Base-by-base conservation (phyloP, 2,329 filamentous ascomycete genomes). In the Penicillium sumatraense region DNA sequence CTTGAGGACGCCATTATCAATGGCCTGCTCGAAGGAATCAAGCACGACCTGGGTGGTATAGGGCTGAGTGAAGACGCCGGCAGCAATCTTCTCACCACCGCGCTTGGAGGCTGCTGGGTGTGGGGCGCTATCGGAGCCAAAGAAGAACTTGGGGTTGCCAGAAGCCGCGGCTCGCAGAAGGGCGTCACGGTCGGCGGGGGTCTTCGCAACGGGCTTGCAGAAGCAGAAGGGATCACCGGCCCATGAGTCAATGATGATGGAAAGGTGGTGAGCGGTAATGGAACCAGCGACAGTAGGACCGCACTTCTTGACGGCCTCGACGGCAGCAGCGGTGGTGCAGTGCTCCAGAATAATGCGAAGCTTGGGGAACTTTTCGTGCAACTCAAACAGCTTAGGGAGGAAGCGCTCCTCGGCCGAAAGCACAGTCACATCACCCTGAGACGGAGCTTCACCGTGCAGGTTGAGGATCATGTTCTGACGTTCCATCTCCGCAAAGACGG, bases 401-500 rank as follows among this genome's bases (percentile, higher is more conserved):
- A 98, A 98, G 2, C 80, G 81, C 58, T 86, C 83, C 73, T 93
- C 89, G 18, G 88, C 88, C 65, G 88, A 89, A 60, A 91, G 77
- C 26, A 85, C 81, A 0, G 82, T 85, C 56, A 83, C 78, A 46
- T 72, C 71, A 11, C 68, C 70, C 24, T 59, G 59, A 29, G 69
- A 71, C 6, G 71, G 71, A 24, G 62, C 61, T 49, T 97, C 93
- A 62, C 93, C 93, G 72, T 98, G 93, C n/a, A 98, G 80, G 76
- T 97, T 97, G 38, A 96, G 82, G n/a, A 96, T 83, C 70, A 96
- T 80, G 62, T 88, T 86, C 62, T 92, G 85, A 56, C 87, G 78
- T 71, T 96, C 89, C 93, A 98, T 97, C 61, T 90, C 89, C n/a
- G 82, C 84, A 69, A 98, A 96, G 13, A 93, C 89, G 5, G 77